Evolutionary conservation across 257 asterid species (phyloP).

Genomic region (Solanum neorickii): DNA sequence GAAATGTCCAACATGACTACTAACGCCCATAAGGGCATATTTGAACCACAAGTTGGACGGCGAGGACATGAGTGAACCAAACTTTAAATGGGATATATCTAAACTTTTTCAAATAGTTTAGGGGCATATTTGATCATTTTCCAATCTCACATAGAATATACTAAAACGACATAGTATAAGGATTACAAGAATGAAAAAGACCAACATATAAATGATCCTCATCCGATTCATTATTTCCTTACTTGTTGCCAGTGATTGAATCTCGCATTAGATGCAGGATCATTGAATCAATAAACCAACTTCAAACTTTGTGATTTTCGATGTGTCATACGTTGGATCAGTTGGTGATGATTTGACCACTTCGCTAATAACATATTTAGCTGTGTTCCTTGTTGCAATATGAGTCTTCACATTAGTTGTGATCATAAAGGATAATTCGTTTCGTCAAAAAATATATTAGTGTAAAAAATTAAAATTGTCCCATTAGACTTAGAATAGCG

Average conservation of each 20-base stretch:
- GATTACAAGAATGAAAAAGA: too few relatives aligned
- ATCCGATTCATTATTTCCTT: too few relatives aligned
- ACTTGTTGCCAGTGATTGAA: neutral
- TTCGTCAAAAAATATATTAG: neutral
- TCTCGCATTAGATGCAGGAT: neutral
- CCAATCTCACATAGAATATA: too few relatives aligned
- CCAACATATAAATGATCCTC: too few relatives aligned
- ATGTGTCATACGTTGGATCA: neutral
- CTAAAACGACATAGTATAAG: too few relatives aligned
- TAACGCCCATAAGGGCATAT: too few relatives aligned
- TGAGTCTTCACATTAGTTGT: neutral
- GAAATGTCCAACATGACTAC: too few relatives aligned
- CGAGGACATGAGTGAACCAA: too few relatives aligned
- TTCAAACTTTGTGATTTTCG: neutral
- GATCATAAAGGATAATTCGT: neutral
- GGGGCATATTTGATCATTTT: too few relatives aligned
- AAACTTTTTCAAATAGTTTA: too few relatives aligned
- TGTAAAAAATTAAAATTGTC: neutral
- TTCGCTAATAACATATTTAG: neutral
- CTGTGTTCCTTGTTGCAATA: neutral
- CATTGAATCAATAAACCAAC: slow-evolving; percentile 3
- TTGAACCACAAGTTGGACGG: too few relatives aligned
- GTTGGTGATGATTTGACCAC: neutral
- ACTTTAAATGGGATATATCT: too few relatives aligned
- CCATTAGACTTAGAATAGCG: neutral